A percentile compares a stretch with the other conserved stretches of the same genome.
These are phyloP conservation scores for Talaromyces sp. DNA, from an alignment of 2,329 filamentous ascomycete genomes.

Conservation along the genomic window DNA sequence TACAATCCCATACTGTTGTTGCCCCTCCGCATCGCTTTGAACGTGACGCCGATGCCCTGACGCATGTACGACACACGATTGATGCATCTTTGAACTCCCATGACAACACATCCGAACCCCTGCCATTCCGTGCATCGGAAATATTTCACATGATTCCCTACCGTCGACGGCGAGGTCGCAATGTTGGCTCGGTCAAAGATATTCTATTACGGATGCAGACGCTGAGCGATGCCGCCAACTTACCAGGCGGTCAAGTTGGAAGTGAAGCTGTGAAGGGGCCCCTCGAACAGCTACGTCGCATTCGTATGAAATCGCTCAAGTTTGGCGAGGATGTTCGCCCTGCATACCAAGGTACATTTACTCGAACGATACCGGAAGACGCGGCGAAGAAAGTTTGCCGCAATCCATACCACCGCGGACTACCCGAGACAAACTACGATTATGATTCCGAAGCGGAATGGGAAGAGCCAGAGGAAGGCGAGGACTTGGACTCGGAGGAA, in stretches of 20 bases:
- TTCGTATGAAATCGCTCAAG: slow-evolving; percentile 61
- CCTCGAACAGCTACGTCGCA: slow-evolving; percentile 47
- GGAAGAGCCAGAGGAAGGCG: slow-evolving; percentile 72
- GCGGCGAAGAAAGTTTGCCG: slow-evolving; percentile 52
- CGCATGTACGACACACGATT: slow-evolving; percentile 56
- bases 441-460: slow-evolving; percentile 69
- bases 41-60: slow-evolving; percentile 60
- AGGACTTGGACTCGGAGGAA: slow-evolving; percentile 66
- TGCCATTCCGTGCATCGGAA: slow-evolving; percentile 37
- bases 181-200: slow-evolving; percentile 55
- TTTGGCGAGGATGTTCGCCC: slow-evolving; percentile 66
- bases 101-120: slow-evolving; percentile 13
- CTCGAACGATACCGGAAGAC: slow-evolving; percentile 47
- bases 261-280: slow-evolving; percentile 32
- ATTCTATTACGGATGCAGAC: slow-evolving; percentile 62
- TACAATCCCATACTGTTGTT: slow-evolving; percentile 72
- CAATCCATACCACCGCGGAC: slow-evolving; percentile 55
- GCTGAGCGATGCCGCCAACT: slow-evolving; percentile 1
- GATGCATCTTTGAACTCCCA: slow-evolving; percentile 41
- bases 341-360: slow-evolving; percentile 65
- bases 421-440: slow-evolving; percentile 63
- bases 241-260: slow-evolving; percentile 38
- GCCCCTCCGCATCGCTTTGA: slow-evolving; percentile 60
- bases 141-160: slow-evolving; percentile 44
- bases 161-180: slow-evolving; percentile 35